Conservation (phyloP, 331 rosid genomes). For the Rosa hybrid region DNA sequence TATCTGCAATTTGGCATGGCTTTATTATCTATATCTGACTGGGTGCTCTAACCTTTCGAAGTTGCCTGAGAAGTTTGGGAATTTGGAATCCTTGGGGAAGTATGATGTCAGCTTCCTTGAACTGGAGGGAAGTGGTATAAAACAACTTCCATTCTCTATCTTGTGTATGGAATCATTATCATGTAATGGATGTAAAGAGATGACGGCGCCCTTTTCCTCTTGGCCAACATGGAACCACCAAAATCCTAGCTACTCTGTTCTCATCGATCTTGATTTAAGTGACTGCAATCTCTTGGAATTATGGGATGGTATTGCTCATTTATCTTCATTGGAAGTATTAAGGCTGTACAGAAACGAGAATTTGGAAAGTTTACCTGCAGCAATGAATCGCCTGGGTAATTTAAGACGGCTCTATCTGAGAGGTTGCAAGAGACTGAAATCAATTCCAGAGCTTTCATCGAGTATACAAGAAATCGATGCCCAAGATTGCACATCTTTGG, state of each 20-base stretch:
- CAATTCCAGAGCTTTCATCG: not conserved
- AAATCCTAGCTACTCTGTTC: not conserved
- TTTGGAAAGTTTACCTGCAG: not conserved
- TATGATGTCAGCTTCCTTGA: too few species aligned
- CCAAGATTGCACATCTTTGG: not conserved
- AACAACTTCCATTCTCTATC: not conserved
- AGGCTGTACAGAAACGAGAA: not conserved
- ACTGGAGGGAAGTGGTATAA: not conserved
- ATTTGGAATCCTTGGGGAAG: rapidly evolving
- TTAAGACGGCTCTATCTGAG: not conserved
- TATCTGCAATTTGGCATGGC: too few species aligned
- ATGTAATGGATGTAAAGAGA: not conserved
- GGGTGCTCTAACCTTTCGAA: not conserved
- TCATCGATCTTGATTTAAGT: not conserved
- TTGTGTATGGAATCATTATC: not conserved
- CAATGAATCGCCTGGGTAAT: not conserved
- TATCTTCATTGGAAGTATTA: too few species aligned
- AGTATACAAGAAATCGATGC: not conserved
- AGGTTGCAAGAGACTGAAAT: not conserved
- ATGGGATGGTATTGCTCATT: not conserved
- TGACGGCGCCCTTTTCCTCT: not conserved
- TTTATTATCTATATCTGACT: too few species aligned
- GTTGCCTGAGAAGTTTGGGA: not conserved
- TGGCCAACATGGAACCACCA: not conserved
- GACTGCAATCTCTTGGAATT: not conserved